Percentiles rank a stretch among this genome's conserved stretches.
Evolutionary conservation across 345 rosid species (phyloP).

Genomic region (Arabidopsis thaliana): DNA sequence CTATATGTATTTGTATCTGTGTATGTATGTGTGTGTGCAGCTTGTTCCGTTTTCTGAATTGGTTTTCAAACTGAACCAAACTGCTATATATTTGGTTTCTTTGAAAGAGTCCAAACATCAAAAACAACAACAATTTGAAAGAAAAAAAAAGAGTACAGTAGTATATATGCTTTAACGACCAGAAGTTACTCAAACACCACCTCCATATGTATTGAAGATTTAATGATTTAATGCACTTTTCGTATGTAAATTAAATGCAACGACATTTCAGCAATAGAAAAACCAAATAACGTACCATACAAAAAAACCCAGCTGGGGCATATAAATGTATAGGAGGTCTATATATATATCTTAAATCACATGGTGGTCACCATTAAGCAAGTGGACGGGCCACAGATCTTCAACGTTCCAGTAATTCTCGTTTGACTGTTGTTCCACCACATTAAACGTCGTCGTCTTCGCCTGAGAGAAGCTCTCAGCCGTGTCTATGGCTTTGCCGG

Average conservation of each 20-base stretch:
- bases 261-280: slow-evolving; percentile 19
- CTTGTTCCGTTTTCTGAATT: not conserved
- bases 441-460: slow-evolving; percentile 21
- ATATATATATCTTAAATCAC: slow-evolving; percentile 9
- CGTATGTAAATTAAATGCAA: slow-evolving; percentile 5
- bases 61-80: not conserved
- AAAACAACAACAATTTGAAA: not conserved
- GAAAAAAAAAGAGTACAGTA: not conserved
- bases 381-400: slow-evolving; percentile 81
- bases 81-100: not conserved
- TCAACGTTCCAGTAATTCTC: slow-evolving; percentile 85
- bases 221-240: not conserved
- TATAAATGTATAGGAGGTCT: not conserved
- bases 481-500: slow-evolving; percentile 31
- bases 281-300: slow-evolving; percentile 28
- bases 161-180: not conserved
- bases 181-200: not conserved
- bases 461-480: slow-evolving; percentile 30
- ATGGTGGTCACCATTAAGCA: slow-evolving; percentile 51
- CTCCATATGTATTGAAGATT: not conserved
- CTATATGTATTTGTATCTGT: not conserved
- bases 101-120: not conserved
- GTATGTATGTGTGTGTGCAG: slow-evolving; percentile 8
- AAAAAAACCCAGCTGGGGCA: not conserved
- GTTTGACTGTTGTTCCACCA: slow-evolving; percentile 52